Percentiles rank a stretch among this genome's conserved stretches.
Conservation (phyloP, 1,284 basidiomycete genomes). For the Mycosarcoma maydis region DNA sequence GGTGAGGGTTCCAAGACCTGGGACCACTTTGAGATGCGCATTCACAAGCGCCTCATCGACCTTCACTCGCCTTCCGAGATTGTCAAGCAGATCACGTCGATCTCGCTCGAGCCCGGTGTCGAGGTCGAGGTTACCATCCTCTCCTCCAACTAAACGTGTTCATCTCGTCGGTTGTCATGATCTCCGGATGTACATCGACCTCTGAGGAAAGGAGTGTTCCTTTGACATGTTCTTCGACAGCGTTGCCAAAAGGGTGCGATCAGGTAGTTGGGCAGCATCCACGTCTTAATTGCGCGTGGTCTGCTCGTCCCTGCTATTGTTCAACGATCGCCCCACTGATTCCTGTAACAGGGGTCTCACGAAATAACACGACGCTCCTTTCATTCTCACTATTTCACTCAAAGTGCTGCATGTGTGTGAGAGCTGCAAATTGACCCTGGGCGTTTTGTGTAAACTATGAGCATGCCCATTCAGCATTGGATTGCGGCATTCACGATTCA, state of each 20-base stretch:
- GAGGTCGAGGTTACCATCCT: conserved; percentile 99
- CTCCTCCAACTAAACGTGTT: conserved; percentile 64
- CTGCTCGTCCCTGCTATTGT: conserved; percentile 4
- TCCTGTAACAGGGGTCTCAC: conserved; percentile 5
- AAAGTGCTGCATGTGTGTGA: neutral
- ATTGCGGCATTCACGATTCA: no score
- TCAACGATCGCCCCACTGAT: conserved; percentile 16
- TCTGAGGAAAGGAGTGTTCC: neutral
- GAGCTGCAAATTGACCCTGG: no score
- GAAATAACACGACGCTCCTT: conserved; percentile 29
- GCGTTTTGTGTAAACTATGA: no score
- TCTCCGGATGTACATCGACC: neutral
- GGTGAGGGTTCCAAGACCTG: conserved; percentile 99
- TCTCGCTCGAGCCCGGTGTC: conserved; percentile 98
- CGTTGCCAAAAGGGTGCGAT: conserved; percentile 14
- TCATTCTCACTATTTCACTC: neutral
- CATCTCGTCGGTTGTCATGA: neutral
- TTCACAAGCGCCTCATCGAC: conserved; percentile 99
- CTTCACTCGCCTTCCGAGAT: conserved; percentile 98
- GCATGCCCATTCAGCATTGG: no score
- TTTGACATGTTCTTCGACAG: neutral
- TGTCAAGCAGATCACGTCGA: conserved; percentile 99
- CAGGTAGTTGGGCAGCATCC: conserved; percentile 1
- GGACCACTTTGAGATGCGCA: conserved; percentile 99
- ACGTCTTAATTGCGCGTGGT: conserved; percentile 36